Conservation (phyloP, 1,284 basidiomycete genomes). For the Marasmius sp. region DNA sequence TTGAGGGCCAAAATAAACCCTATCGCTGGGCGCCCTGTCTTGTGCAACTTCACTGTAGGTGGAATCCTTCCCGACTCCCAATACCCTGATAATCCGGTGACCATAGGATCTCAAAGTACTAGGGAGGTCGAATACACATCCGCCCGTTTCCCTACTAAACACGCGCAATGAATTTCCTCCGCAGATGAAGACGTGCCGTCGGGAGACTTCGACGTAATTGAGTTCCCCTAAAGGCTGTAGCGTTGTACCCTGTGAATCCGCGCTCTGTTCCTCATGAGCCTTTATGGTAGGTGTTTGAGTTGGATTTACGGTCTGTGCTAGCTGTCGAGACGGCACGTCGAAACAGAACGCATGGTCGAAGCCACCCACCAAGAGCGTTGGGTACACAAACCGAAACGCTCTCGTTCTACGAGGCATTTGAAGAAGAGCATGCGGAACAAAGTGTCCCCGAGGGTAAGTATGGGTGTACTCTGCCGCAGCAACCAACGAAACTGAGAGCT, state of each 20-base stretch:
- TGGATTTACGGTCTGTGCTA: constrained; percentile 46
- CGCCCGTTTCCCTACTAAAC: constrained; percentile 49
- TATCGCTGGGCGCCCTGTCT: background rate
- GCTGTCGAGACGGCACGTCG: constrained; percentile 51
- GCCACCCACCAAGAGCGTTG: constrained; percentile 53
- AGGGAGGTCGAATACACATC: constrained; percentile 41
- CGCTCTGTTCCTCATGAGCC: background rate
- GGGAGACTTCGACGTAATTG: constrained; percentile 67
- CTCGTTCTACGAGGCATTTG: constrained; percentile 42
- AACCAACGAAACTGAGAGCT: constrained; percentile 27
- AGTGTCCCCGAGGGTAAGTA: constrained; percentile 39
- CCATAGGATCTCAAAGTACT: constrained; percentile 29
- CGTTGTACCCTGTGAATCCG: background rate
- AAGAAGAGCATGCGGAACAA: constrained; percentile 60
- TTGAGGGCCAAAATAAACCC: background rate
- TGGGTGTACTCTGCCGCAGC: constrained; percentile 16
- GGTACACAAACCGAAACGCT: constrained; percentile 70
- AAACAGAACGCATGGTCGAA: constrained; percentile 50
- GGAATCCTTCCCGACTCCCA: constrained; percentile 3
- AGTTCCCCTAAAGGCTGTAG: constrained; percentile 37
- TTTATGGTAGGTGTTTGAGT: constrained; percentile 28
- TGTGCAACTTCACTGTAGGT: constrained; percentile 16
- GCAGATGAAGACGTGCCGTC: constrained; percentile 61
- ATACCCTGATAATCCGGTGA: constrained; percentile 24
- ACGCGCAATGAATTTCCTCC: constrained; percentile 46